Evolutionary conservation across 768 basidiomycete species (phyloP).

Genomic region (Guyanaporus albipodus): DNA sequence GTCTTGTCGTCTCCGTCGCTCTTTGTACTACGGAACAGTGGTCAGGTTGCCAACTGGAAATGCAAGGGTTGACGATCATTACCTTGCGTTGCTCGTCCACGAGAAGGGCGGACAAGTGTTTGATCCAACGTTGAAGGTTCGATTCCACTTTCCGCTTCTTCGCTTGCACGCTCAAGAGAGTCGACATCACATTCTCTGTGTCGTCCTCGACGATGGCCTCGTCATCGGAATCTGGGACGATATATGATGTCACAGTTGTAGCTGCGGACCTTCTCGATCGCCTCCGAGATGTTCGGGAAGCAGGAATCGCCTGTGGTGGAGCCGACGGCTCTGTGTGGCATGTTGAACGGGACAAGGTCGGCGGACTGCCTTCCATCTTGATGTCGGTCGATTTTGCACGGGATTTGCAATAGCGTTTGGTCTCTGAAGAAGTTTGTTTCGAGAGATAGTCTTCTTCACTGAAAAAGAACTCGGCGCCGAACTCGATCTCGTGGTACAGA

Average conservation of each 20-base stretch:
- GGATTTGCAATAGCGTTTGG: constrained; percentile 24
- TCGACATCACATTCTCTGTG: constrained; percentile 32
- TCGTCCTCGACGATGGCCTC: constrained; percentile 47
- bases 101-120: constrained; percentile 53
- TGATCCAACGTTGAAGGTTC: constrained; percentile 63
- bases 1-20: constrained; percentile 55
- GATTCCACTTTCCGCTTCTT: constrained; percentile 41
- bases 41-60: constrained; percentile 6
- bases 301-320: constrained; percentile 13
- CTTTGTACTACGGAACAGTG: constrained; percentile 46
- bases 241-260: constrained; percentile 53
- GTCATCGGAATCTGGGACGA: constrained; percentile 67
- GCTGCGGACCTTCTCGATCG: constrained; percentile 59
- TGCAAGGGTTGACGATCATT: neutral
- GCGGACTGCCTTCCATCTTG: constrained; percentile 40
- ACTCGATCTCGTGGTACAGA: constrained; percentile 59
- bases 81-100: constrained; percentile 74
- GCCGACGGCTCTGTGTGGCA: constrained; percentile 13
- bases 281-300: constrained; percentile 38
- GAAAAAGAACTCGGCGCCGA: constrained; percentile 64
- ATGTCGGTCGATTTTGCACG: constrained; percentile 31
- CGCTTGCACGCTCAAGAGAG: constrained; percentile 27
- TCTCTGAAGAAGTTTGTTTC: constrained; percentile 21
- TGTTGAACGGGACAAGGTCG: constrained; percentile 26
- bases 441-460: constrained; percentile 66